A percentile compares a stretch with the other conserved stretches of the same genome.
phyloP scores from a whole-genome alignment of 1,139 yeast species.

The Yamadazyma membranifaciens region DNA sequence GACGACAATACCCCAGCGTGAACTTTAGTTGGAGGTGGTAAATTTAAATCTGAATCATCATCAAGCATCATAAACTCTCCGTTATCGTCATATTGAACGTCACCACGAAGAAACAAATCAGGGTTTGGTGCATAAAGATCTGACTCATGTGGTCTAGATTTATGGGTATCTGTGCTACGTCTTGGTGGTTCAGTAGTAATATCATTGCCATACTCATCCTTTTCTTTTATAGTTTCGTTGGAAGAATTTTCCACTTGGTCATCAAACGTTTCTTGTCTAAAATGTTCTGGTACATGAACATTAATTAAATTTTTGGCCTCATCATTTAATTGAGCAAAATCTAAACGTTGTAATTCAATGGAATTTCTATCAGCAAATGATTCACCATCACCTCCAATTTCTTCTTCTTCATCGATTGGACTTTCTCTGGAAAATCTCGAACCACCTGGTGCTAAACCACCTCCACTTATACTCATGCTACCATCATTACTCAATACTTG shows the following conservation, averaged over 20 bases:
- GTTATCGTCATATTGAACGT: constrained; percentile 27
- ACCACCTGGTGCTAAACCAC: constrained; percentile 47
- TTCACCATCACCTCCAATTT: constrained; percentile 20
- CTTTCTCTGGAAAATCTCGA: constrained; percentile 21
- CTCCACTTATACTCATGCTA: constrained; percentile 33
- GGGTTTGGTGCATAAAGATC: constrained; percentile 48
- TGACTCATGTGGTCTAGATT: constrained; percentile 8
- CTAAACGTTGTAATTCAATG: constrained; percentile 36
- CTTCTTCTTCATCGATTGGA: constrained; percentile 21
- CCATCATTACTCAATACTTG: constrained; percentile 29
- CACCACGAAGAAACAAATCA: constrained; percentile 35
- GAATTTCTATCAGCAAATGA: constrained; percentile 11
- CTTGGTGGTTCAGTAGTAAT: constrained; percentile 2
- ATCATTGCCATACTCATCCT: constrained; percentile 7
- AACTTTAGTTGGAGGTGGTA: constrained; percentile 72
- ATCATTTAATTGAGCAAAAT: constrained; percentile 34
- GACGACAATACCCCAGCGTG: constrained; percentile 85
- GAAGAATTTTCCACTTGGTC: constrained; percentile 13
- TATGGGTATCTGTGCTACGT: constrained; percentile 3
- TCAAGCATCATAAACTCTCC: constrained; percentile 34
- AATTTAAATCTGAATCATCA: constrained; percentile 46
- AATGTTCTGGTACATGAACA: constrained; percentile 32
- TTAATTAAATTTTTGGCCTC: constrained; percentile 43
- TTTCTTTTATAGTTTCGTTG: constrained; percentile 13
- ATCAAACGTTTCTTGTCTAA: constrained; percentile 11